Evolutionary conservation across 257 asterid genomes (phyloP), one percentile per base, ranked within the genome.

Genomic region (Solanum stenotomum): DNA sequence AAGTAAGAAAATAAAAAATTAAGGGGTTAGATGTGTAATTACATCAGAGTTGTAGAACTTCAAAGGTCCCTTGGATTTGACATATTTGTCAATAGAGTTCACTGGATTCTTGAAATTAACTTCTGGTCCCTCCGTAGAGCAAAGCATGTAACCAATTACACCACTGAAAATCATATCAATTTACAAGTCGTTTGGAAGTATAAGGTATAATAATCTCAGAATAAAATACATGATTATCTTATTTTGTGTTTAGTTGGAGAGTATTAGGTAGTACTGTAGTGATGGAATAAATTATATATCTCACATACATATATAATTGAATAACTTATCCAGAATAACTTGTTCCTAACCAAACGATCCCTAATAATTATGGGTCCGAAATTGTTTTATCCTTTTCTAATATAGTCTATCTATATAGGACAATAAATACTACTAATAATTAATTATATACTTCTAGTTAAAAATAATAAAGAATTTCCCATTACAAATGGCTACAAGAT

Each of bases 41-140:
- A 91, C 92, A 89, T 91, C 91, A 4, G 91, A 86, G 83, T 89
- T 91, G 87, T 91, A 89, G 86, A 91, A 91, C 86, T 89, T 91
- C n/a, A 91, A 87, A 15, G 91, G 91, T 33, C 88, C 56, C 11
- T 87, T 75, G 31, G 88, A 40, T 40, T 90, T 90, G 85, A 82
- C 56, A 35, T 82, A 72, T 23, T 89, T 84, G 85, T 91, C 91
- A 23, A 91, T 87, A 4, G 91, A 87, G 81, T 91, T 91, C 38
- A 91, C 56, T 14, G 92, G 91, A 52, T 91, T 79, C 67, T 91
- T 91, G 83, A 91, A 91, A 77, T 91, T 87, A 83, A 91, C 90
- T 8, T 67, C 16, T 29, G 92, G 92, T 10, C 92, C 92, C 71
- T 91, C 90, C 20, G 91, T 91, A 20, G 92, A 84, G 40, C 92